Base-by-base conservation (phyloP, 2,329 filamentous ascomycete species). In the Epichloe sibirici region DNA sequence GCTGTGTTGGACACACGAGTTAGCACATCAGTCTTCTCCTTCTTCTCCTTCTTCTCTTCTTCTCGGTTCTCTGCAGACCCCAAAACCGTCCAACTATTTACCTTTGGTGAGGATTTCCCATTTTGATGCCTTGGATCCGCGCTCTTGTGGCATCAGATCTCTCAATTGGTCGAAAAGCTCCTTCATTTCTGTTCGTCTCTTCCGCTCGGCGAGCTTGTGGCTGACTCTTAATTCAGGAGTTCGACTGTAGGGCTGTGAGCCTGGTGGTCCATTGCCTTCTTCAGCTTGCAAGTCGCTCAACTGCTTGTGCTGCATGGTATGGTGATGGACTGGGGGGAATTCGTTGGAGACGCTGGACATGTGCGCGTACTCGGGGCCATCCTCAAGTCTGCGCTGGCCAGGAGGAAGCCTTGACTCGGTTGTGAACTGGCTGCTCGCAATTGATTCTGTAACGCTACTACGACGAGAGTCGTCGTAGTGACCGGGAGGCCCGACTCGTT, bases 61-160 rank as follows among this genome's bases (percentile, higher is more conserved):
- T 11, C 13, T 13, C n/a, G 5, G 4, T 34, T 35, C 25, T 35
- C 13, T n/a, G 9, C 21, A 21, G 12, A 15, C 40, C 15, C 38
- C 13, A 25, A 25, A 21, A 28, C 38, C 3, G 9, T 5, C 12
- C 5, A 7, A 8, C 5, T n/a, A 15, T 76, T 56, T 71, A 90
- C 88, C 86, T 74, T 91, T 91, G 3, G 86, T 90, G 15, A 94
- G 65, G 48, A 91, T 90, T 61, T 94, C 88, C 88, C 88, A 94
- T 61, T 94, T 94, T 59, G 86, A 90, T 0, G 88, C 88, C 65
- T 93, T 94, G 25, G 85, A 85, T 1, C 88, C 88, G 15, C 88
- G 81, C 61, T 88, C 87, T 59, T 89, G 85, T 1, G 87, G 87
- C 70, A 91, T 83, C 39, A 89, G 74, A 58, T 86, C 83, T 58